Evolutionary conservation across 169 alveolate genomes (phyloP).

Genomic region (Eimeria praecox): DNA sequence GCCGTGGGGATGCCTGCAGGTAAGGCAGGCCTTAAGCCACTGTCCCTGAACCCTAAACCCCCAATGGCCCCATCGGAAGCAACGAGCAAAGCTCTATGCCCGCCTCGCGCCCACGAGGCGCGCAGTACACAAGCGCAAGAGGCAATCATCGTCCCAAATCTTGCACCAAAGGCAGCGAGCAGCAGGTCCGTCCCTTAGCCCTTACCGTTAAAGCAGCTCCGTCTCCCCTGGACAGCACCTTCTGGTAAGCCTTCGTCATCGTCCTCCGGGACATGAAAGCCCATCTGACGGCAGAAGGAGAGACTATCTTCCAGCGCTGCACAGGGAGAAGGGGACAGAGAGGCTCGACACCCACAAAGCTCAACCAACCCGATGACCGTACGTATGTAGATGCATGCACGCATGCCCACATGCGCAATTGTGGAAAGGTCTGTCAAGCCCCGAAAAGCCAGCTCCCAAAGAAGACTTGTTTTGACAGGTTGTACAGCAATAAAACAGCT

Average conservation of each 20-base stretch:
- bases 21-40: neutral
- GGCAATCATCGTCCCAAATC: neutral
- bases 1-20: slow-evolving; percentile 44
- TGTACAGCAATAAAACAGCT: neutral
- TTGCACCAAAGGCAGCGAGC: neutral
- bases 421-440: neutral
- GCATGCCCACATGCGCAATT: too few species aligned
- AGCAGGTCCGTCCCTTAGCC: neutral
- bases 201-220: slow-evolving; percentile 50
- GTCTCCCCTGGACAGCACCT: neutral
- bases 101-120: neutral
- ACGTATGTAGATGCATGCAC: neutral
- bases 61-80: neutral
- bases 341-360: neutral
- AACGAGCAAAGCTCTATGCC: neutral
- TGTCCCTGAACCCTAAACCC: neutral
- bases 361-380: neutral
- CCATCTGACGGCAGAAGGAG: slow-evolving; percentile 58
- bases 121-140: neutral
- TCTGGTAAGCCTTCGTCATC: neutral
- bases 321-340: neutral
- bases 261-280: slow-evolving; percentile 31
- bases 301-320: slow-evolving; percentile 57
- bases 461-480: neutral
- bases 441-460: neutral